A percentile compares a stretch with the other conserved stretches of the same genome.
These are phyloP conservation scores for Coix lacrymajobi DNA, from an alignment of 176 grass and related monocot genomes.

Conservation along the genomic window DNA sequence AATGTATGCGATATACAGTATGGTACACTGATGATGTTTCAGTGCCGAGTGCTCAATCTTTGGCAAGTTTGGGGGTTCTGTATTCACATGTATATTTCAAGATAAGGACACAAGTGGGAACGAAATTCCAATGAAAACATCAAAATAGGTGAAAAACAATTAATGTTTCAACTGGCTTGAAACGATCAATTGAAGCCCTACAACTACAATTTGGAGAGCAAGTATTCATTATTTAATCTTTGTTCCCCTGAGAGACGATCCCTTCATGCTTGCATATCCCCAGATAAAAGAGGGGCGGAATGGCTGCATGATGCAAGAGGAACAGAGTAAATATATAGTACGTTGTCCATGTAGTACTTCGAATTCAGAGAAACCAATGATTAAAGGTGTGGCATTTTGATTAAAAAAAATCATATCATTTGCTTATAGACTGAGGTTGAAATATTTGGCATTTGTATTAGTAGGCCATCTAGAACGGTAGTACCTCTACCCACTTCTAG, in stretches of 20 bases:
- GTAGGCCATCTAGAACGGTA: no score
- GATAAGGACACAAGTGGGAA: not conserved
- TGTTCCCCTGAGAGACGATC: not conserved
- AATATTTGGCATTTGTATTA: not conserved
- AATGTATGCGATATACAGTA: no score
- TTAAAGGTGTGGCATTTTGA: not conserved
- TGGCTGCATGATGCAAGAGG: not conserved
- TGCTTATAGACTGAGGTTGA: not conserved
- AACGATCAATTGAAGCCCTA: not conserved
- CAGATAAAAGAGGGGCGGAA: not conserved
- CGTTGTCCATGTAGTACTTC: not conserved
- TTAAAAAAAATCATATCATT: not conserved
- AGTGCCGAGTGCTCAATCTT: not conserved
- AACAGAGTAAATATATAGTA: not conserved
- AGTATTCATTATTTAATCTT: not conserved
- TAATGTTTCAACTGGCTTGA: not conserved
- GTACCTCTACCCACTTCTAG: not conserved
- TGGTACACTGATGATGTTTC: not conserved
- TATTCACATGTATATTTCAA: not conserved
- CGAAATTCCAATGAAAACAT: not conserved
- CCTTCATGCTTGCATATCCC: not conserved
- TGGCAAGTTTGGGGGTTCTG: not conserved
- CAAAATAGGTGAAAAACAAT: not conserved
- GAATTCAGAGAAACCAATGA: not conserved
- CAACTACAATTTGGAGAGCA: not conserved